Evolutionary conservation across 352 stramenopile genomes (phyloP).

Genomic region (Elongisporangium anandrum): DNA sequence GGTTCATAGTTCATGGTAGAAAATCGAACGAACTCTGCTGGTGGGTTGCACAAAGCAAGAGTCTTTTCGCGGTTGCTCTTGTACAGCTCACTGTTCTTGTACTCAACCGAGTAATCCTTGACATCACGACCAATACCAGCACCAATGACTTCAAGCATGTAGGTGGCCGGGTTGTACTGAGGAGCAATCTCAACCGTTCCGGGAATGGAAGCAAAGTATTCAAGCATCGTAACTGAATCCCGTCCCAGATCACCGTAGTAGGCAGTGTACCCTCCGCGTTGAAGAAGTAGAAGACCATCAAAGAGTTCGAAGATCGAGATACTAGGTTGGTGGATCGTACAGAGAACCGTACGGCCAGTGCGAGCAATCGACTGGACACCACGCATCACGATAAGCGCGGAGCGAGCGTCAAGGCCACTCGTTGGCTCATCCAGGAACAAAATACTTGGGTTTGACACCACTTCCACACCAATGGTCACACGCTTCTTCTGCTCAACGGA

Average conservation of each 20-base stretch:
- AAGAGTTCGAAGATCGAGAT: conserved; percentile 92
- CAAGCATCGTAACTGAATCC: conserved; percentile 67
- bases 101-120: conserved; percentile 48
- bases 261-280: conserved; percentile 48
- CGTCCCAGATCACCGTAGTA: conserved; percentile 89
- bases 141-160: conserved; percentile 85
- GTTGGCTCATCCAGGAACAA: conserved; percentile 94
- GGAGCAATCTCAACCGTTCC: conserved; percentile 52
- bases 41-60: conserved; percentile 13
- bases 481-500: conserved; percentile 92
- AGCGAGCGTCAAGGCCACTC: conserved; percentile 79
- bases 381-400: conserved; percentile 85
- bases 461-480: conserved; percentile 91
- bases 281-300: conserved; percentile 87
- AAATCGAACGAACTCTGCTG: conserved; percentile 26
- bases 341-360: conserved; percentile 83
- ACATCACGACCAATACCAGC: conserved; percentile 53
- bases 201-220: conserved; percentile 83
- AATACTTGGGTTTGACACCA: conserved; percentile 91
- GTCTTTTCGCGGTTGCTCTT: conserved; percentile 27
- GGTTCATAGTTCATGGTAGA: conserved; percentile 41
- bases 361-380: conserved; percentile 80
- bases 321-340: conserved; percentile 54
- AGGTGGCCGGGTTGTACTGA: conserved; percentile 87
- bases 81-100: conserved; percentile 33